Evolutionary conservation across 352 stramenopile species (phyloP), one percentile per base, ranked within the genome.

Genomic region (Discostella stelligera): DNA sequence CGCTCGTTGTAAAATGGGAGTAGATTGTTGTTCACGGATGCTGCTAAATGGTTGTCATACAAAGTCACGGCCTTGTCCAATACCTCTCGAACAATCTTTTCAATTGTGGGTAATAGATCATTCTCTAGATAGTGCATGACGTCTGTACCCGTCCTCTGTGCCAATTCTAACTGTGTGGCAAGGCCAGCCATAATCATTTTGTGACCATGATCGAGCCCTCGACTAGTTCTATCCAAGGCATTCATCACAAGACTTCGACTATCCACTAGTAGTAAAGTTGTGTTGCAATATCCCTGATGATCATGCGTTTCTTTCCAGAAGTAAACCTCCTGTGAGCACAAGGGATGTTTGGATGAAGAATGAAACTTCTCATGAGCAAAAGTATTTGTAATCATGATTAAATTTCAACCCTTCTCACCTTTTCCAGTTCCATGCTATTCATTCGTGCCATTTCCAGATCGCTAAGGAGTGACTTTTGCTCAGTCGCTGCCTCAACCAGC

Each of bases 231-330:
- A 27, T 73, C 21, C 18, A 82, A 59, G 37, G 49, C 68, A 41
- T 62, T 44, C 18, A 55, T 21, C 3, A 72, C 21, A 48, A 81
- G 16, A 56, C 37, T 52, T 54, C 48, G 41, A 59, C 74, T 79
- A 44, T 82, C 62, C 32, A 74, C 63, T 44, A 63, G 62, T 16
- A 82, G 65, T 13, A 82, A 58, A 9, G 74, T 82, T 25, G 56
- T 60, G 58, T 82, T 82, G 30, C 74, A 82, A 37, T 82, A 82
- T 37, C 68, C 61, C 32, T 82, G 74, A 23, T 54, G 56, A 18
- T 68, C 32, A 25, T 81, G 73, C 3, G 73, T 76, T 54, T 76
- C 41, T 39, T 75, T 74, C 73, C 73, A 81, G 49, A 72, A 76
- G 6, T 53, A 61, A 37, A 82, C 37, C 49, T 82, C 74, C 71